Evolutionary conservation across 1,139 yeast genomes (phyloP).

Genomic region (Oligophagozyma castellii): DNA sequence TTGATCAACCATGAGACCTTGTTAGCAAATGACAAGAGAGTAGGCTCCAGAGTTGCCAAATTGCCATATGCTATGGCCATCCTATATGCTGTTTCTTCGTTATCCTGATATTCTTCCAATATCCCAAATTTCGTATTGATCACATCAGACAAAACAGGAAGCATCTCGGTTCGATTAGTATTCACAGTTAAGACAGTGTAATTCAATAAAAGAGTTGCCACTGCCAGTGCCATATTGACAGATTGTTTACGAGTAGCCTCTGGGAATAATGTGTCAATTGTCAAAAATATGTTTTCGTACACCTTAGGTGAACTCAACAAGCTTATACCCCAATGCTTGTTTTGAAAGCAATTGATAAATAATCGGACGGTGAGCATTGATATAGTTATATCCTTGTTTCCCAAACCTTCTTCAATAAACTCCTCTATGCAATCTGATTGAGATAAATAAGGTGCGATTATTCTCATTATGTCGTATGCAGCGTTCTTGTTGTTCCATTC

Average conservation of each 20-base stretch:
- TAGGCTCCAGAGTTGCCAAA: conserved; percentile 22
- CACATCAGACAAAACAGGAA: conserved; percentile 21
- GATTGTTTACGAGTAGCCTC: conserved; percentile 17
- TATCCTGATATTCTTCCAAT: conserved; percentile 18
- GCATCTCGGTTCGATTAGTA: conserved; percentile 12
- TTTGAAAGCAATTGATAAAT: conserved; percentile 35
- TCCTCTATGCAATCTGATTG: conserved; percentile 26
- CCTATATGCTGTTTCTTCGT: conserved; percentile 47
- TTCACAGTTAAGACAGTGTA: conserved; percentile 28
- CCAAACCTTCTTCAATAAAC: conserved; percentile 30
- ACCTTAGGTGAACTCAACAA: conserved; percentile 23
- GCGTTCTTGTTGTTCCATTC: conserved; percentile 39
- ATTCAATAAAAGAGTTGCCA: conserved; percentile 41
- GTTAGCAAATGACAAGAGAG: conserved; percentile 20
- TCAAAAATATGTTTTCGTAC: conserved; percentile 20
- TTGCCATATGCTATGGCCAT: conserved; percentile 41
- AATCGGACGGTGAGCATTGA: conserved; percentile 41
- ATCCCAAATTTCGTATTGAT: conserved; percentile 19
- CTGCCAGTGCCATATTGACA: conserved; percentile 29
- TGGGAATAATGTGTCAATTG: conserved; percentile 14
- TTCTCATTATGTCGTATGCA: conserved; percentile 44
- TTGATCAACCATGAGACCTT: conserved; percentile 20
- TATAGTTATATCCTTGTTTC: conserved; percentile 28
- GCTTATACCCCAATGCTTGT: conserved; percentile 32
- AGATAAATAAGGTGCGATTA: conserved; percentile 30